Evolutionary conservation across 75 land plant species (phyloP).

Genomic region (Cunninghamia lanceolata): DNA sequence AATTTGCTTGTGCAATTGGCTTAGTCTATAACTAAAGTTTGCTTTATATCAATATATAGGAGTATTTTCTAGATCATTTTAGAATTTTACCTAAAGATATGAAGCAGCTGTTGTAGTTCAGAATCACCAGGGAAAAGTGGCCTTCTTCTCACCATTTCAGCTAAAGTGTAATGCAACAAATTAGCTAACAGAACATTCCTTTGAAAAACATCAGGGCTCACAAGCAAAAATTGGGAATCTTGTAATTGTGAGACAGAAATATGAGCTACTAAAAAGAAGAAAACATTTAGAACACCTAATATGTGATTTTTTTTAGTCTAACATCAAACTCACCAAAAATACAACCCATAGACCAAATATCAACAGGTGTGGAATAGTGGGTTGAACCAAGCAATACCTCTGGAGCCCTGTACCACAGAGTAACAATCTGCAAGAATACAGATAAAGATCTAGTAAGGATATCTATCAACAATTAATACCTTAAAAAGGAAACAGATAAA

Average conservation of each 20-base stretch:
- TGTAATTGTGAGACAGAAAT: too few species aligned
- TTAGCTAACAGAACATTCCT: neutral
- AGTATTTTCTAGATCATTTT: too few species aligned
- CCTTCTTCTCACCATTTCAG: slow-evolving; percentile 49
- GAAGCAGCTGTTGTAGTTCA: slow-evolving; percentile 65
- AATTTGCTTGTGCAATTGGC: neutral
- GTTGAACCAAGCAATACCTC: slow-evolving; percentile 82
- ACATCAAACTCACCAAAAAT: slow-evolving; percentile 59
- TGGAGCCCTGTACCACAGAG: slow-evolving; percentile 86
- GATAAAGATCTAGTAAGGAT: neutral
- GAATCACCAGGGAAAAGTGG: slow-evolving; percentile 72
- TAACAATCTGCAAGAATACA: slow-evolving; percentile 56
- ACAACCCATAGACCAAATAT: slow-evolving; percentile 94
- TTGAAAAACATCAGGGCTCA: neutral
- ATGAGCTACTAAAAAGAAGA: neutral
- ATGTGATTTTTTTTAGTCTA: neutral
- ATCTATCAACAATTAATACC: neutral
- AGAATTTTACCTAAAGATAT: slow-evolving; percentile 53
- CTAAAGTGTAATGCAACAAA: slow-evolving; percentile 14
- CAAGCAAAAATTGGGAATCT: neutral
- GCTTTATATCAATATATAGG: neutral
- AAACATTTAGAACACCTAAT: neutral
- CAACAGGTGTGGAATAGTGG: slow-evolving; percentile 80
- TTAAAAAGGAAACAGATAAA: neutral
- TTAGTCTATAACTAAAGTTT: neutral